Base-by-base conservation (phyloP, 345 rosid species). In the Arabidopsis arenosa region DNA sequence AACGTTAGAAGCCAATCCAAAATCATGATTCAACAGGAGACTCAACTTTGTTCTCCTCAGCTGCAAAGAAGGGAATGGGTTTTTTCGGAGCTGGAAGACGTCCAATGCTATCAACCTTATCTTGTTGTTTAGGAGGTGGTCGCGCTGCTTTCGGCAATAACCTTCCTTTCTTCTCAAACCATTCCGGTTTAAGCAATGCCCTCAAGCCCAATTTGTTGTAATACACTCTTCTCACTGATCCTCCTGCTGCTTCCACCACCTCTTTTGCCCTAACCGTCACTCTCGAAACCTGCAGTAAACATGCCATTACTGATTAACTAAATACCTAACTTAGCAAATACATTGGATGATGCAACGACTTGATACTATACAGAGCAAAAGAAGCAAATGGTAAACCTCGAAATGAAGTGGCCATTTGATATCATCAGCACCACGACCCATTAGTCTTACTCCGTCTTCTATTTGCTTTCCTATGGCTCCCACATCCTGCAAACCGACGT, bases 131-230 rank as follows among this genome's bases (percentile, higher is more conserved):
- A 1, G 98, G 99, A n/a, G 94, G 99, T 6, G 99, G 99, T 78
- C 97, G 80, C 3, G 99, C 99, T 39, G 97, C 84, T 79, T 78
- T 88, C 0, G 98, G 99, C 78, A 90, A 82, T 72, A 95, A 63
- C 72, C 98, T 89, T 14, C 98, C 96, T 80, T 93, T 93, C 93
- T 95, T 93, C 80, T 87, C 97, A 66, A 95, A 91, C 96, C 96
- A 90, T 63, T 95, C 98, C 0, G 98, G 99, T 79, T 89, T 90
- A 13, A 95, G 81, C 83, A 92, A 80, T 70, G 99, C 98, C 73
- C 83, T 81, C 7, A 92, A 83, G 0, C 99, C 98, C 85, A 95
- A 74, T 72, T 90, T 84, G 87, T 92, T 90, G 88, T 92, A 95
- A 78, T 95, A 85, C 71, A 92, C 98, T 83, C 87, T 84, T 83